Evolutionary conservation across 1,284 basidiomycete genomes (phyloP), one percentile per base, ranked within the genome.

Genomic region (Rhizoctonia solani): DNA sequence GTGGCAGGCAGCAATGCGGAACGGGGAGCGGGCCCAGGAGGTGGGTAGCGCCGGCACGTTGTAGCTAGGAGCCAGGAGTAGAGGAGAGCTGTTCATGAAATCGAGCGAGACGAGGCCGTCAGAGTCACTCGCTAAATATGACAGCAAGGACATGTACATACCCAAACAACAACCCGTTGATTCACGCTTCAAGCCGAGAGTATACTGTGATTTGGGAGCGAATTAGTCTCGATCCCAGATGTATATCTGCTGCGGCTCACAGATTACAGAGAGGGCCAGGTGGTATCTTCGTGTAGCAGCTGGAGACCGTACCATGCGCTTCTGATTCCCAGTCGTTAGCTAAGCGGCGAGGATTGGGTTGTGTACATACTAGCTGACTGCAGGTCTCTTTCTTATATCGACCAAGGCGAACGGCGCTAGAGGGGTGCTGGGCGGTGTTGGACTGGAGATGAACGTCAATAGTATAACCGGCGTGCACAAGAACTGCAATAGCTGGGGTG

Each of bases 11-110:
- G 55, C 55, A 42, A 34, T 49, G 46, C 19, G 56, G n/a, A n/a
- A n/a, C n/a, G n/a, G n/a, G n/a, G n/a, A n/a, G n/a, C n/a, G 30
- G 30, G 44, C 34, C 56, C 56, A 27, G 27, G n/a, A 9, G 41
- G 14, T 27, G n/a, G 55, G 55, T 58, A 58, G 55, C 55, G 55
- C 55, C 55, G 55, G 29, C 55, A 58, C 55, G 55, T 58, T 58
- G 55, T 44, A 16, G 21, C 23, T 19, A 23, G n/a, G 41, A n/a
- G n/a, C n/a, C n/a, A n/a, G n/a, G n/a, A n/a, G n/a, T n/a, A n/a
- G n/a, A n/a, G n/a, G n/a, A n/a, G n/a, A n/a, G n/a, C n/a, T n/a
- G n/a, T n/a, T n/a, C n/a, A n/a, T n/a, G n/a, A n/a, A n/a, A n/a
- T n/a, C n/a, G n/a, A n/a, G n/a, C n/a, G n/a, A n/a, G n/a, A n/a